phyloP scores from a whole-genome alignment of 1,284 basidiomycete species.

The Sphagnurus paluster region DNA sequence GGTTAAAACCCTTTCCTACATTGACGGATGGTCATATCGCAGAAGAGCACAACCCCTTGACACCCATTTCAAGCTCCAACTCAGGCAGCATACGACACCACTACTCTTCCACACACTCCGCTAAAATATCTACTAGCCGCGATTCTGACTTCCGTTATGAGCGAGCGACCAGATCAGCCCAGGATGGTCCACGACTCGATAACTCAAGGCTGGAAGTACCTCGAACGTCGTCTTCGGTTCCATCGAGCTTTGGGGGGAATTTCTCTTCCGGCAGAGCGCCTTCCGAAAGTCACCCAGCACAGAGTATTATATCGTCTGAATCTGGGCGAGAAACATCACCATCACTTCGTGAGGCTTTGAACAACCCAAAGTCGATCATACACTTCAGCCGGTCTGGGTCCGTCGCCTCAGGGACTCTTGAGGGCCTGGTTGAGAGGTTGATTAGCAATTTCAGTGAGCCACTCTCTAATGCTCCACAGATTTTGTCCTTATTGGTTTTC shows the following conservation, averaged over 20 bases:
- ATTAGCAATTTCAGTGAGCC: slow-evolving; percentile 34
- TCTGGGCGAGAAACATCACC: slow-evolving; percentile 19
- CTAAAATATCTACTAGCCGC: neutral
- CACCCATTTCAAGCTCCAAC: neutral
- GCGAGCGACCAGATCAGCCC: neutral
- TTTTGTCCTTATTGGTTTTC: neutral
- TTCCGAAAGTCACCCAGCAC: slow-evolving; percentile 12
- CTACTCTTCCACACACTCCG: neutral
- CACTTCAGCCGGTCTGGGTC: slow-evolving; percentile 26
- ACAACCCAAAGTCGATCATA: slow-evolving; percentile 27
- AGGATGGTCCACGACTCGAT: neutral
- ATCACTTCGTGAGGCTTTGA: slow-evolving; percentile 26
- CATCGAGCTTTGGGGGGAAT: slow-evolving; percentile 2
- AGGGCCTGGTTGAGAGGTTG: slow-evolving; percentile 39
- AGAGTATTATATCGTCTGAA: slow-evolving; percentile 17
- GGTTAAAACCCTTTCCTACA: neutral
- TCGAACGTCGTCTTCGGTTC: slow-evolving; percentile 14
- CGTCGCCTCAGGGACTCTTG: slow-evolving; percentile 39
- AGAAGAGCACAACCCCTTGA: neutral
- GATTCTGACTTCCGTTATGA: neutral
- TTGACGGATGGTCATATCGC: neutral
- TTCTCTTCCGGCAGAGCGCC: neutral
- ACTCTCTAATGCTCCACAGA: neutral
- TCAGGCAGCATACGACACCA: neutral
- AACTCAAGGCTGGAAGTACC: slow-evolving; percentile 13